Evolutionary conservation across 202 grass and related monocot species (phyloP), one percentile per base, ranked within the genome.

Genomic region (Panicum hallii): DNA sequence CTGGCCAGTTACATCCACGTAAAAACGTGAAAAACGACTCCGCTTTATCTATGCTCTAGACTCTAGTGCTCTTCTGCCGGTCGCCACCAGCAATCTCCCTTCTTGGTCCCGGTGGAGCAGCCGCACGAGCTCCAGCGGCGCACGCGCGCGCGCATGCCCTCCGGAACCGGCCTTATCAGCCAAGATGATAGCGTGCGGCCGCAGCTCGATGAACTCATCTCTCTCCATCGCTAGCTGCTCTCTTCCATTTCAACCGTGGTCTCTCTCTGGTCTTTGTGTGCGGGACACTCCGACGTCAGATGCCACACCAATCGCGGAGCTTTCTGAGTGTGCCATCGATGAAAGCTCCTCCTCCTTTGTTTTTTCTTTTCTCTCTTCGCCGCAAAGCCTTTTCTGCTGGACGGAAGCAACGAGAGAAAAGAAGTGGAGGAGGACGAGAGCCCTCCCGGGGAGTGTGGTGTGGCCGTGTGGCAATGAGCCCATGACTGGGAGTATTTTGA

Each of bases 121-220:
- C 5, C 46, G 46, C 62, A 32, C 46, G 34, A 67, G 65, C 16
- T 67, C 36, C 42, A 38, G 10, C 26, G 30, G 77, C 11, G 77
- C 77, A 76, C 53, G 73, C 73, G 72, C 40, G 73, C 54, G 2
- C 5, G 56, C 55, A 41, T 11, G 57, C 9, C 11, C 17, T 23
- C 72, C 52, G 40, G 50, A 17, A 12, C 17, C 12, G 48, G 26
- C 47, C 28, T 74, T 42, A 38, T 42, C 52, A 75, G 9, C 52
- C 12, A 62, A 28, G 72, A 57, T 75, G 72, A 57, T 75, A 42
- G 52, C 52, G 46, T 67, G 77, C 63, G 63, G 46, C 62, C 19
- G 30, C 77, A n/a, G 48, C 47, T 23, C 63, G 4, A 32, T 32
- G 32, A 32, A 32, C 4, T 13, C 11, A 13, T 15, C 48, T 57